Evolutionary conservation across 108 stramenopile species (phyloP).

Genomic region (Mediolabrus comicus): DNA sequence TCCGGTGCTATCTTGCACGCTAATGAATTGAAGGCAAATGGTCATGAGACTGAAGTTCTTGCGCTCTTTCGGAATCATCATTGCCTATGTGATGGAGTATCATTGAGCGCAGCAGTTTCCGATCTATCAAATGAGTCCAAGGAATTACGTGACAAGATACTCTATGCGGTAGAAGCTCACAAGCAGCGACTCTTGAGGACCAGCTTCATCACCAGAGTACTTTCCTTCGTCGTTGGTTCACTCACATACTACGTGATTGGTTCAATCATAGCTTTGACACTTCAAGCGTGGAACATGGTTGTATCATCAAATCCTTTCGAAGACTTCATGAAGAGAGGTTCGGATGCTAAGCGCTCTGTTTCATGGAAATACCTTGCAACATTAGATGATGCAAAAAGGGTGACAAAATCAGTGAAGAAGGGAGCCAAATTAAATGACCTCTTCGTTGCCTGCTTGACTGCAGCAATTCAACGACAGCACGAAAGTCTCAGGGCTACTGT

Average conservation of each 20-base stretch:
- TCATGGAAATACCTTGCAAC: constrained; percentile 20
- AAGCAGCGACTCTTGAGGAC: neutral
- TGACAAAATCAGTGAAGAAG: constrained; percentile 18
- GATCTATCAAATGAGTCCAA: constrained; percentile 28
- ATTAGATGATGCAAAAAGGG: constrained; percentile 20
- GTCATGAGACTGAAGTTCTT: constrained; percentile 14
- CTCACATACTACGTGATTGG: constrained; percentile 23
- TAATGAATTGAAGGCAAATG: neutral
- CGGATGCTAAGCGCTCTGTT: constrained; percentile 4
- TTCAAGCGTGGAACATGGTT: constrained; percentile 39
- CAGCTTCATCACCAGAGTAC: neutral
- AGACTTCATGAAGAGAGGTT: neutral
- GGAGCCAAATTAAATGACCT: constrained; percentile 24
- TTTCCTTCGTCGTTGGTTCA: neutral
- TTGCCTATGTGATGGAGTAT: constrained; percentile 31
- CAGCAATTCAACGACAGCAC: constrained; percentile 14
- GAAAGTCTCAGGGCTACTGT: neutral
- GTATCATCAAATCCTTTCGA: constrained; percentile 30
- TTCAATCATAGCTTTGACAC: neutral
- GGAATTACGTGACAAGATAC: constrained; percentile 13
- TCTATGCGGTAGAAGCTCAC: neutral
- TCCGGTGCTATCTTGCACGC: constrained; percentile 17
- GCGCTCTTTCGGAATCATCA: constrained; percentile 27
- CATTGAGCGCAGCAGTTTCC: constrained; percentile 9
- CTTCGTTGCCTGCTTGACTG: constrained; percentile 7